Evolutionary conservation across 148 eudicot genomes (phyloP), one percentile per base, ranked within the genome.

Genomic region (Amaranthus hypochondriacus): DNA sequence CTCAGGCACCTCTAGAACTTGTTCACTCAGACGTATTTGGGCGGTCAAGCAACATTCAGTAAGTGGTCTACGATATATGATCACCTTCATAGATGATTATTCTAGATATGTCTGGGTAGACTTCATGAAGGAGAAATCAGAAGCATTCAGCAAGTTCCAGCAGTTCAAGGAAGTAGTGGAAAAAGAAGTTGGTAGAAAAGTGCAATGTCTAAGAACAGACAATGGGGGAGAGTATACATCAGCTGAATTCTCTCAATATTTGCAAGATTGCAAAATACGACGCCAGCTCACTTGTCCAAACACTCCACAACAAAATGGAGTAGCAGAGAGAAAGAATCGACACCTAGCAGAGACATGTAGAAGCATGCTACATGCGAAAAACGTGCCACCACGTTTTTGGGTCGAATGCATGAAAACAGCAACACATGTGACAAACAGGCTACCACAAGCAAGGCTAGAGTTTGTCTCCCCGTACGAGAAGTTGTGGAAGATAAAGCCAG

Each of bases 391-490:
- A 5, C 11, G 61, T 39, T 42, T 56, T 77, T 6, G 39, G 39
- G 39, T 28, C 1, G 39, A 28, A 0, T 28, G 39, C 39, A 28
- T 28, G 39, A 28, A 28, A 28, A 28, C 39, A 28, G 39, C 39
- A 28, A 28, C 39, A 28, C 39, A 28, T 28, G 39, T 28, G 39
- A 83, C 50, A 9, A 74, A 83, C 28, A 28, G 73, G 47, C 48
- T 71, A 18, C 74, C 64, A 7, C 54, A 71, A 50, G 74, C 74
- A 2, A 71, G 52, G 47, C 48, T 71, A 6, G 12, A 44, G 9
- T 75, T 73, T 48, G 2, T 61, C 51, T 70, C 75, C 47, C 81
- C 74, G 0, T 72, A 56, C 62, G 12, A 80, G 64, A 79, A 65
- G 49, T 8, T 79, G 14, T 69, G 72, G 73, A 59, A 71, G 12